Conservation (phyloP, 2,329 filamentous ascomycete genomes). For the Pseudopithomyces chartarum region DNA sequence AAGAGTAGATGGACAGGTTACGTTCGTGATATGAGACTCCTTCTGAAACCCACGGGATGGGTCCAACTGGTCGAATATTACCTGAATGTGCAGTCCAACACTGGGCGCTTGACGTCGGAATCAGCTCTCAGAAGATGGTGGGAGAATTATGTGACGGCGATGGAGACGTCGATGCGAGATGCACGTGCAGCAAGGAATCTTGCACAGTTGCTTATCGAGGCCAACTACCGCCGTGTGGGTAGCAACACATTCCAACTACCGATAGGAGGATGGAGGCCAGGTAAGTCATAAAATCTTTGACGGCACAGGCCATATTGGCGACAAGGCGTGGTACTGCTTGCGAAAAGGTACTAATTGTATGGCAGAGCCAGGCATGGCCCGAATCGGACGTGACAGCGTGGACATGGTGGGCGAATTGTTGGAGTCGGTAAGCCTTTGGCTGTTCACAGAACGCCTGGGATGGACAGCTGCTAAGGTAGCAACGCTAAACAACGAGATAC, state of each 20-base stretch:
- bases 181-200: conserved; percentile 40
- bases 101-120: conserved; percentile 70
- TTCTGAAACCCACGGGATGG: conserved; percentile 80
- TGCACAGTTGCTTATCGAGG: conserved; percentile 32
- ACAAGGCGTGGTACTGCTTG: neutral
- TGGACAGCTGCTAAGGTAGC: conserved; percentile 38
- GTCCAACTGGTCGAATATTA: conserved; percentile 88
- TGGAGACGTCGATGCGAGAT: conserved; percentile 40
- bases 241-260: conserved; percentile 37
- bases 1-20: conserved; percentile 74
- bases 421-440: conserved; percentile 44
- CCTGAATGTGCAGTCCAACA: conserved; percentile 83
- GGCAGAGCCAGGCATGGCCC: conserved; percentile 35
- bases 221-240: conserved; percentile 38
- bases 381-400: conserved; percentile 35
- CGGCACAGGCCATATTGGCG: neutral
- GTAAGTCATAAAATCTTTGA: conserved; percentile 24
- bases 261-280: conserved; percentile 44
- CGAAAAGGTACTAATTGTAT: neutral
- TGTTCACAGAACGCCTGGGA: conserved; percentile 39
- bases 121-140: conserved; percentile 45
- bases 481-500: conserved; percentile 33
- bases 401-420: conserved; percentile 41
- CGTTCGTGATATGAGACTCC: conserved; percentile 73
- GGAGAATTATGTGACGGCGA: conserved; percentile 38